A percentile compares a stretch with the other conserved stretches of the same genome.
Evolutionary conservation across 768 basidiomycete genomes (phyloP).

Genomic region (Tricholoma matsutake): DNA sequence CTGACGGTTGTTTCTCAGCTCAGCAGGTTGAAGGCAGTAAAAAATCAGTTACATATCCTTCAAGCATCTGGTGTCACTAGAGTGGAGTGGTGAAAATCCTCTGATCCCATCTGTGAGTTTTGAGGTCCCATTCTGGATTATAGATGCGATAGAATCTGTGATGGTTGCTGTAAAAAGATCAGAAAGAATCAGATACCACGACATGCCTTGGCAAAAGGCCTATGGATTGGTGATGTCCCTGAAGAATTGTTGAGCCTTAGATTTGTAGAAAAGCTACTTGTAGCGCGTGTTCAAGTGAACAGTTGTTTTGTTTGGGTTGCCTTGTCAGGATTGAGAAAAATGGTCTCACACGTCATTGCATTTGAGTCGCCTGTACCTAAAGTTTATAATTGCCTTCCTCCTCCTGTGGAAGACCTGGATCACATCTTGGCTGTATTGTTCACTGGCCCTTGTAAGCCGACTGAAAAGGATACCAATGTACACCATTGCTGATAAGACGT

Average conservation of each 20-base stretch:
- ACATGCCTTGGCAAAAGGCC: constrained; percentile 28
- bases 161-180: constrained; percentile 7
- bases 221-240: constrained; percentile 37
- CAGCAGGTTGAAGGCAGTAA: constrained; percentile 2
- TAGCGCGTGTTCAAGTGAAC: no score
- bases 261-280: constrained; percentile 3
- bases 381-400: constrained; percentile 30
- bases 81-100: constrained; percentile 1
- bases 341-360: no score
- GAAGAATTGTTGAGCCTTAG: constrained; percentile 23
- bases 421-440: constrained; percentile 30
- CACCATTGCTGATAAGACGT: constrained; percentile 29
- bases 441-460: constrained; percentile 11
- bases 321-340: no score
- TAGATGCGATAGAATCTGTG: constrained; percentile 14
- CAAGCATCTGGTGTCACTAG: constrained; percentile 2
- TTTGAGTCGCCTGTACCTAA: constrained; percentile 29
- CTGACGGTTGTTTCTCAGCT: not conserved
- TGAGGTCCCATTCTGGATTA: constrained; percentile 13
- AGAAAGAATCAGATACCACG: constrained; percentile 16
- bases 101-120: constrained; percentile 1
- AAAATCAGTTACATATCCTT: constrained; percentile 1
- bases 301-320: no score
- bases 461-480: constrained; percentile 19
- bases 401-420: constrained; percentile 26